Conservation (phyloP, 768 basidiomycete genomes). For the Tylopilus plumbeoviolaceoides region DNA sequence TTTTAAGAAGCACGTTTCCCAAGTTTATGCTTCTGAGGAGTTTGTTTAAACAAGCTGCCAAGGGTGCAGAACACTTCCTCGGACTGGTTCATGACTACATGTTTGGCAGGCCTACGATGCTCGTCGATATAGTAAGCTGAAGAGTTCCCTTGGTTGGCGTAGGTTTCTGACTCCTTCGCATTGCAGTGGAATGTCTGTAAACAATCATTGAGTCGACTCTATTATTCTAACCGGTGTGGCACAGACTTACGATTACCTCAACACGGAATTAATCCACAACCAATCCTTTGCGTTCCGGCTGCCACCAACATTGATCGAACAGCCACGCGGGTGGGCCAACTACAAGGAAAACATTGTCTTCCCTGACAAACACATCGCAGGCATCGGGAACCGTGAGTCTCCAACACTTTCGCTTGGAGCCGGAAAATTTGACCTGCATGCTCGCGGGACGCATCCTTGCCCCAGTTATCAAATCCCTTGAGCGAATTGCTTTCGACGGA, state of each 20-base stretch:
- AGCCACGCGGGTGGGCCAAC: slow-evolving; percentile 67
- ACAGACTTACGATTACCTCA: slow-evolving; percentile 77
- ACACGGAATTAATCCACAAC: slow-evolving; percentile 77
- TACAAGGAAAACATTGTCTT: slow-evolving; percentile 78
- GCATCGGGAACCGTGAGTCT: slow-evolving; percentile 71
- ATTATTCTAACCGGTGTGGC: slow-evolving; percentile 12
- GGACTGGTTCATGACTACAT: slow-evolving; percentile 60
- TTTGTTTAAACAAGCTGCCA: slow-evolving; percentile 58
- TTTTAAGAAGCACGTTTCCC: slow-evolving; percentile 63
- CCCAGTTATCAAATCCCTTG: slow-evolving; percentile 65
- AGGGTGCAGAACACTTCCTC: slow-evolving; percentile 63
- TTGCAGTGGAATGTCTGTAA: slow-evolving; percentile 68
- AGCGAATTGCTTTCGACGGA: slow-evolving; percentile 72
- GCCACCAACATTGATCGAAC: slow-evolving; percentile 67
- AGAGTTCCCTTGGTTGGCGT: slow-evolving; percentile 22
- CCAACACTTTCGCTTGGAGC: background rate
- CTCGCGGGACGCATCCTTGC: slow-evolving; percentile 73
- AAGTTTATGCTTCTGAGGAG: slow-evolving; percentile 57
- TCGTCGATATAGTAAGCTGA: slow-evolving; percentile 60
- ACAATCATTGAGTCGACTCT: background rate
- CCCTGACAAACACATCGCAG: slow-evolving; percentile 53
- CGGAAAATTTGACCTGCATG: background rate
- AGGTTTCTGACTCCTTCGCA: slow-evolving; percentile 11
- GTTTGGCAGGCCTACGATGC: slow-evolving; percentile 57
- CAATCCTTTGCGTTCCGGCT: slow-evolving; percentile 75